phyloP scores from a whole-genome alignment of 2,329 filamentous ascomycete species.

The Pseudopithomyces chartarum region DNA sequence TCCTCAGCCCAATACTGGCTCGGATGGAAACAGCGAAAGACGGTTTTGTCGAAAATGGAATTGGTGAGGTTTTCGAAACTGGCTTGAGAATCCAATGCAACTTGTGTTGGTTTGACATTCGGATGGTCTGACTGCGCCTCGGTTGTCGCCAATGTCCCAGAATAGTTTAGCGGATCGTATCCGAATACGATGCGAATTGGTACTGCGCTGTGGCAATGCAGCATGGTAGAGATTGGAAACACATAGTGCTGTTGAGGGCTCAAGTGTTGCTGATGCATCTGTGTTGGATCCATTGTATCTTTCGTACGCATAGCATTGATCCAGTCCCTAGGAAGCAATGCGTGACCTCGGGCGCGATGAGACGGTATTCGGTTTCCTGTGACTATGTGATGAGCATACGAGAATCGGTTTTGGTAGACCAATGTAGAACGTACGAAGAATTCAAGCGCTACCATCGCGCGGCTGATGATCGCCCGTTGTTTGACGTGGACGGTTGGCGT shows the following conservation, averaged over 20 bases:
- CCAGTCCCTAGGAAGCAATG: neutral
- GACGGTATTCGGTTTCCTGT: neutral
- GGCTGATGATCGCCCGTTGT: too few relatives aligned
- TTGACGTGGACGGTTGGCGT: too few relatives aligned
- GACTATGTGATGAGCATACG: too few relatives aligned
- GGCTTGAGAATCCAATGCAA: neutral
- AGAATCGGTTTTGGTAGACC: too few relatives aligned
- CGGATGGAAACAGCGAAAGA: too few relatives aligned
- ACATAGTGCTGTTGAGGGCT: conserved; percentile 10
- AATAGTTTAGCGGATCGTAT: conserved; percentile 5
- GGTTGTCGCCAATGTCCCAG: neutral
- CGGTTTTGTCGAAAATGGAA: neutral
- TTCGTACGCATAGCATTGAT: conserved; percentile 12
- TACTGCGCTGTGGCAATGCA: neutral
- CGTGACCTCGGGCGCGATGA: too few relatives aligned
- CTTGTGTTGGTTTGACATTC: neutral
- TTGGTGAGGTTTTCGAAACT: neutral
- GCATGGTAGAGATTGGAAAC: neutral
- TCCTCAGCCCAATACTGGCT: neutral
- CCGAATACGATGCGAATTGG: neutral
- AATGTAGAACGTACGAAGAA: too few relatives aligned
- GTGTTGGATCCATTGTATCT: neutral
- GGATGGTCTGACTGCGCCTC: conserved; percentile 7
- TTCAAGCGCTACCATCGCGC: too few relatives aligned
- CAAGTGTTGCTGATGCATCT: conserved; percentile 7